Evolutionary conservation across 106 monocot genomes (phyloP).

Genomic region (Dioscorea alata): DNA sequence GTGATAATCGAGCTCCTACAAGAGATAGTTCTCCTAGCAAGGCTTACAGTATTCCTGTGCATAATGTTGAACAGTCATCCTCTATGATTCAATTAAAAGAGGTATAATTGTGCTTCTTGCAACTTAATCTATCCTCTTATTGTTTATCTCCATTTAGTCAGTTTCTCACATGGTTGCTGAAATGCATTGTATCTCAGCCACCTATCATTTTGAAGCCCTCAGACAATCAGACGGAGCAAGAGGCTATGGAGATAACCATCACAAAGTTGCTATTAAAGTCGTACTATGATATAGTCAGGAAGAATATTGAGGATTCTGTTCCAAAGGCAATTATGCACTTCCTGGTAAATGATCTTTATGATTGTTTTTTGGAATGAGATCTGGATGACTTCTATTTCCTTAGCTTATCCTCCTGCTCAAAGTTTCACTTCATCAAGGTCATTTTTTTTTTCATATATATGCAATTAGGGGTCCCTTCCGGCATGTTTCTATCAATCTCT

Average conservation of each 20-base stretch:
- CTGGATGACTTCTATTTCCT: too few species aligned
- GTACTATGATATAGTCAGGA: slow-evolving; percentile 95
- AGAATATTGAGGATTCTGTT: slow-evolving; percentile 85
- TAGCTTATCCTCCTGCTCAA: too few species aligned
- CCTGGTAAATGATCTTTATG: slow-evolving; percentile 42
- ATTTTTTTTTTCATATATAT: too few species aligned
- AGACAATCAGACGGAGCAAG: slow-evolving; percentile 77
- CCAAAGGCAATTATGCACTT: slow-evolving; percentile 99
- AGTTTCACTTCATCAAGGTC: too few species aligned
- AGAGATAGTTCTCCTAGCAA: slow-evolving; percentile 47
- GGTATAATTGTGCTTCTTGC: slow-evolving; percentile 21
- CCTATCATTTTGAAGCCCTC: slow-evolving; percentile 76
- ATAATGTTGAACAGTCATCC: slow-evolving; percentile 41
- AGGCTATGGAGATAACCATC: slow-evolving; percentile 72
- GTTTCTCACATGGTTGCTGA: not conserved
- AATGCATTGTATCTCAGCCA: slow-evolving; percentile 38
- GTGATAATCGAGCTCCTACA: slow-evolving; percentile 50
- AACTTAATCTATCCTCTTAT: not conserved
- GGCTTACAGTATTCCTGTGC: slow-evolving; percentile 20
- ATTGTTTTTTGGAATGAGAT: too few species aligned
- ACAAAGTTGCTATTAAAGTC: slow-evolving; percentile 85
- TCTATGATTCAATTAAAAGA: slow-evolving; percentile 80
- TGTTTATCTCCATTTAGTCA: not conserved
- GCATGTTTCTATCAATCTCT: too few species aligned
- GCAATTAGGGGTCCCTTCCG: too few species aligned